These are phyloP conservation scores for Tardiomyces digboiensis DNA, from an alignment of 1,139 yeast species.

Conservation along the genomic window DNA sequence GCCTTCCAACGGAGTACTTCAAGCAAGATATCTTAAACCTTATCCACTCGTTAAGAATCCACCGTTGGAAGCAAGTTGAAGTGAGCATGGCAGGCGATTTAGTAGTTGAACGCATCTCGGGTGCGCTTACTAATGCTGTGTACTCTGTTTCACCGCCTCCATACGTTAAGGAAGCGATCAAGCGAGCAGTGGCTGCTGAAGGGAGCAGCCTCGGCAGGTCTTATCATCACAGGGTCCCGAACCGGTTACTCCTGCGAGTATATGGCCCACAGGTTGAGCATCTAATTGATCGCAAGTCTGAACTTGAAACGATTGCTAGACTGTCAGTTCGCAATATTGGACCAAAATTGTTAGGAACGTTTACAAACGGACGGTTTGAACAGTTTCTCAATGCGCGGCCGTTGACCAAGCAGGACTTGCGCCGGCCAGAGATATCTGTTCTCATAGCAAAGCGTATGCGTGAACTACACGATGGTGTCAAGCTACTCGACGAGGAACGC, in stretches of 20 bases:
- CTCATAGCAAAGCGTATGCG: conserved; percentile 96
- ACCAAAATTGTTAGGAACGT: conserved; percentile 81
- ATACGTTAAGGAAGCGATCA: conserved; percentile 23
- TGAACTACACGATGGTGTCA: conserved; percentile 77
- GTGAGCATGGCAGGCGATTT: conserved; percentile 30
- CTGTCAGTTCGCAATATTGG: conserved; percentile 76
- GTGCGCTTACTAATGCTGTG: conserved; percentile 90
- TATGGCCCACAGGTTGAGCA: conserved; percentile 90
- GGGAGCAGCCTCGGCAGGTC: conserved; percentile 7
- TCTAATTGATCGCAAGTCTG: conserved; percentile 79
- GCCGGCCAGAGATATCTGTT: conserved; percentile 66
- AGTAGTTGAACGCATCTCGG: conserved; percentile 60
- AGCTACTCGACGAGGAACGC: conserved; percentile 45
- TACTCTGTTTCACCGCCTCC: conserved; percentile 46
- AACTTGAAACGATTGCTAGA: conserved; percentile 61
- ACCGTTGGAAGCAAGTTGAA: conserved; percentile 61
- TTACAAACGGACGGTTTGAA: conserved; percentile 86
- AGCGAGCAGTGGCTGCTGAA: conserved; percentile 9
- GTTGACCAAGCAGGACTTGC: conserved; percentile 58
- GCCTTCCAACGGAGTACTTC: conserved; percentile 75
- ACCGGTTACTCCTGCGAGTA: conserved; percentile 55
- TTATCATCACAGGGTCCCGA: conserved; percentile 30
- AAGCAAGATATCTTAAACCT: conserved; percentile 70
- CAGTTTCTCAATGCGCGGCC: conserved; percentile 80
- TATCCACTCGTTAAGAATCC: conserved; percentile 52